A percentile compares a stretch with the other conserved stretches of the same genome.
Evolutionary conservation across 2,329 filamentous ascomycete genomes (phyloP).

Genomic region (Scytalidium sp.): DNA sequence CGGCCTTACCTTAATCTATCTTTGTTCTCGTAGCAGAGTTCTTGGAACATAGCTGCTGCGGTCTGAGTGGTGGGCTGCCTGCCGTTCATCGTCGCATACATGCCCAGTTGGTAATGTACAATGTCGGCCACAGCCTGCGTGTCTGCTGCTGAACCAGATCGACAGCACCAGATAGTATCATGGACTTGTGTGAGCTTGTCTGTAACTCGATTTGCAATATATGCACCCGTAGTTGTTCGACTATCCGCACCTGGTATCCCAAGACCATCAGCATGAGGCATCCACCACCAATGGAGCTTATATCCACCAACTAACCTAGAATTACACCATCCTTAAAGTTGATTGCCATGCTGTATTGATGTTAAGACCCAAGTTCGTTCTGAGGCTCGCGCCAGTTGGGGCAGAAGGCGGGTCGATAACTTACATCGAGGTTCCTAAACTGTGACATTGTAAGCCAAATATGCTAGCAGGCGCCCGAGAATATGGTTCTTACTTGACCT

Average conservation of each 20-base stretch:
- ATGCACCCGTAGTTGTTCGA: slow-evolving; percentile 93
- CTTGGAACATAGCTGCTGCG: slow-evolving; percentile 93
- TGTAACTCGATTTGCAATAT: slow-evolving; percentile 98
- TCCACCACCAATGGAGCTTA: background rate
- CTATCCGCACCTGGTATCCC: slow-evolving; percentile 74
- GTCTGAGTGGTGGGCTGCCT: slow-evolving; percentile 92
- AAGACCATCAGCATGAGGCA: slow-evolving; percentile 9
- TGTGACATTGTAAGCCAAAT: slow-evolving; percentile 34
- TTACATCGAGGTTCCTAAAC: slow-evolving; percentile 96
- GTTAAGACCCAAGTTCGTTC: slow-evolving; percentile 14
- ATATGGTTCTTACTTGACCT: slow-evolving; percentile 78
- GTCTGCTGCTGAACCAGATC: slow-evolving; percentile 94
- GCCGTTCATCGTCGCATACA: slow-evolving; percentile 88
- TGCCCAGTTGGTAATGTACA: slow-evolving; percentile 90
- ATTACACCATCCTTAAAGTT: slow-evolving; percentile 99
- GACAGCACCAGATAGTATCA: slow-evolving; percentile 99
- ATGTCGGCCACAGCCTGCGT: slow-evolving; percentile 98
- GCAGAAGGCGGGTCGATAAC: slow-evolving; percentile 28
- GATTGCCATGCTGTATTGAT: slow-evolving; percentile 79
- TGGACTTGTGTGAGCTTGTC: slow-evolving; percentile 98
- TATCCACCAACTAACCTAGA: slow-evolving; percentile 54
- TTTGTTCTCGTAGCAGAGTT: slow-evolving; percentile 98
- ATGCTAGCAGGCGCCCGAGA: slow-evolving; percentile 1
- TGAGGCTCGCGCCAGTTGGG: slow-evolving; percentile 15
- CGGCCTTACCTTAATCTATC: slow-evolving; percentile 76